Evolutionary conservation across 192 early-diverging fungal species (phyloP), one percentile per base, ranked within the genome.

Genomic region (Coemansia sp.): DNA sequence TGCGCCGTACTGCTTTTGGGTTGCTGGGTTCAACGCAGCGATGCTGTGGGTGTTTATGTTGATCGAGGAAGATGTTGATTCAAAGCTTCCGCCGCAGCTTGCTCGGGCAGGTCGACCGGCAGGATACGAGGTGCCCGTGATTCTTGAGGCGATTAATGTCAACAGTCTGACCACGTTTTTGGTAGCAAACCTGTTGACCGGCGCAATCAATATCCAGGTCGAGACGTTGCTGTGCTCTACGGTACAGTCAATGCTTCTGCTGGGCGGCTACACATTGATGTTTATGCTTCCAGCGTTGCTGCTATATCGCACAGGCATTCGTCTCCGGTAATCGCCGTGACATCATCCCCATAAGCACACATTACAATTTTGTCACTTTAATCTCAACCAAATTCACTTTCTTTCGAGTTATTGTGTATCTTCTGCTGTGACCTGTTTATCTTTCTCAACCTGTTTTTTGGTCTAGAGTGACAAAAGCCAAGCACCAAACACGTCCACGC

Each of bases 141-240:
- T 93, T 10, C 70, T 92, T 11, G 82, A 86, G 15, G 85, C 85
- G 12, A 77, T 96, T 59, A 95, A 95, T 72, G 68, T 64, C 35
- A 93, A 96, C 80, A 91, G 92, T 48, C 73, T 98, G 58, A 84
- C 85, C 4, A 83, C 89, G 12, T 98, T 98, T 74, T 69, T 98
- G 25, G 57, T 97, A 32, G 96, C 91, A 19, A 98, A 98, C 68
- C 39, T 96, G 5, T 64, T 94, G 48, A 98, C 96, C 0, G 96
- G 96, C 2, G 25, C 87, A 1, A 80, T 94, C 7, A 98, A 98
- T 73, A 66, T 96, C 65, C 71, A 85, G 2, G 71, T 93, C 11
- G 78, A 92, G 60, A 98, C 96, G 5, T 76, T 98, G 21, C 82
- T 84, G 32, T 80, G 85, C n/a, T 59, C 73, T 0, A 65, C 68